A percentile compares a stretch with the other conserved stretches of the same genome.
These are phyloP conservation scores for Diplodia seriata DNA, from an alignment of 2,329 filamentous ascomycete species.

Conservation along the genomic window DNA sequence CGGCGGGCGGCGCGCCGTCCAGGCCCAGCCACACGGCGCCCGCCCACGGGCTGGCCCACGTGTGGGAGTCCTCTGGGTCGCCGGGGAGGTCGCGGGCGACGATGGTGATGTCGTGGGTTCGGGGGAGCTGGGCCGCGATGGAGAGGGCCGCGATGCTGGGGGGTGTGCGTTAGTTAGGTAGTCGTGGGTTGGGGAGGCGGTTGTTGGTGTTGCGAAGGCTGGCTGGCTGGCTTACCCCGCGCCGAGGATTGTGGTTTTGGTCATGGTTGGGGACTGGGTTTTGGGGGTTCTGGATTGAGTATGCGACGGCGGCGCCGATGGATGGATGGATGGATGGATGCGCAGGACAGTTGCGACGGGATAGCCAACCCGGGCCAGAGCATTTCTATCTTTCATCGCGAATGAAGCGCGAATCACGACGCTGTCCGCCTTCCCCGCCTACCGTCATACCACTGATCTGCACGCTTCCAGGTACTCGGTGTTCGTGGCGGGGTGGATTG, in stretches of 20 bases:
- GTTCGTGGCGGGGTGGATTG: not conserved
- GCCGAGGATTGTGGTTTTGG: constrained; percentile 29
- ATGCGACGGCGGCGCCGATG: too few relatives aligned
- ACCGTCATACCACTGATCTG: not conserved
- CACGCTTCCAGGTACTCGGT: not conserved
- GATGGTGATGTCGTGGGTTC: constrained; percentile 42
- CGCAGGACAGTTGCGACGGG: not conserved
- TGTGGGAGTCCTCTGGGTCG: not conserved
- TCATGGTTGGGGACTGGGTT: not conserved
- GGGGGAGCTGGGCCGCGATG: constrained; percentile 42
- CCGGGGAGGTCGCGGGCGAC: constrained; percentile 42
- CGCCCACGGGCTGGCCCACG: constrained; percentile 46
- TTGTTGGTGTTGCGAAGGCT: too few relatives aligned
- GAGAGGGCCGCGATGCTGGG: constrained; percentile 38
- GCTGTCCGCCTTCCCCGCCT: not conserved
- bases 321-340: not conserved
- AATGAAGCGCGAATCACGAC: too few relatives aligned
- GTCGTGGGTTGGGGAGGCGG: too few relatives aligned
- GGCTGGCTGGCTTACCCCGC: constrained; percentile 32
- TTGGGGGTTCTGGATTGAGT: too few relatives aligned
- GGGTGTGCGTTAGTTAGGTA: not conserved
- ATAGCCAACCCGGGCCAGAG: not conserved
- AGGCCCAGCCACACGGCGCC: constrained; percentile 43
- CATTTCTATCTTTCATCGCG: not conserved
- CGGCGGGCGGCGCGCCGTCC: constrained; percentile 33